These are phyloP conservation scores for Kondoa subrosea DNA, from an alignment of 768 basidiomycete genomes.

Conservation along the genomic window DNA sequence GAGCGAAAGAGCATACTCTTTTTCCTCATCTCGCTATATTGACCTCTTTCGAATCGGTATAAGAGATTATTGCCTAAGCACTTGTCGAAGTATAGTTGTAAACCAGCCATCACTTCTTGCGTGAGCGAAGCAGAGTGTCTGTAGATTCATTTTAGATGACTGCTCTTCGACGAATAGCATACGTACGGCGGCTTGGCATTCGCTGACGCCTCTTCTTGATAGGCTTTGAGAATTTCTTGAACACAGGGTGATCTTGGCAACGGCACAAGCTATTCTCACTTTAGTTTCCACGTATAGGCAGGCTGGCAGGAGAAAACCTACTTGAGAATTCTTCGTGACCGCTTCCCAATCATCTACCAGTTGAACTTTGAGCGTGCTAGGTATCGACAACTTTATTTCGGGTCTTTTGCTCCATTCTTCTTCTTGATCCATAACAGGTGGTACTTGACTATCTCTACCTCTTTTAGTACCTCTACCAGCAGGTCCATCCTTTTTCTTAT, in stretches of 20 bases:
- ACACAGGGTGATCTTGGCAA: constrained; percentile 69
- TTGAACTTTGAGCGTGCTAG: constrained; percentile 70
- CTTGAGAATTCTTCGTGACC: constrained; percentile 86
- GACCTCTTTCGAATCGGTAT: constrained; percentile 86
- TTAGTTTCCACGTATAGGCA: neutral
- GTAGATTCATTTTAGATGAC: neutral
- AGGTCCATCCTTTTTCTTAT: neutral
- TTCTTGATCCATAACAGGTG: constrained; percentile 34
- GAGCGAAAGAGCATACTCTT: constrained; percentile 43
- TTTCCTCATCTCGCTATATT: constrained; percentile 66
- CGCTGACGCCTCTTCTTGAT: neutral
- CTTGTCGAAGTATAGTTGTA: constrained; percentile 83
- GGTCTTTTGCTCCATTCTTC: constrained; percentile 63
- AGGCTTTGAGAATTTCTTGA: constrained; percentile 39
- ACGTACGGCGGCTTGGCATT: neutral
- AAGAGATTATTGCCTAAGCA: constrained; percentile 66
- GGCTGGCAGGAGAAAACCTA: constrained; percentile 28
- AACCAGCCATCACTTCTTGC: constrained; percentile 58
- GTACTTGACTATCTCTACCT: constrained; percentile 23
- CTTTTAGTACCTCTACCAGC: constrained; percentile 31
- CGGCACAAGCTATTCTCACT: constrained; percentile 52
- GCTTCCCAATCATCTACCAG: constrained; percentile 97
- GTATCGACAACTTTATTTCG: constrained; percentile 77
- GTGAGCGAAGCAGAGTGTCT: neutral
- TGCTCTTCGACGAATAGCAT: neutral